Conservation (phyloP, 768 basidiomycete species). For the Amanita inopinata region DNA sequence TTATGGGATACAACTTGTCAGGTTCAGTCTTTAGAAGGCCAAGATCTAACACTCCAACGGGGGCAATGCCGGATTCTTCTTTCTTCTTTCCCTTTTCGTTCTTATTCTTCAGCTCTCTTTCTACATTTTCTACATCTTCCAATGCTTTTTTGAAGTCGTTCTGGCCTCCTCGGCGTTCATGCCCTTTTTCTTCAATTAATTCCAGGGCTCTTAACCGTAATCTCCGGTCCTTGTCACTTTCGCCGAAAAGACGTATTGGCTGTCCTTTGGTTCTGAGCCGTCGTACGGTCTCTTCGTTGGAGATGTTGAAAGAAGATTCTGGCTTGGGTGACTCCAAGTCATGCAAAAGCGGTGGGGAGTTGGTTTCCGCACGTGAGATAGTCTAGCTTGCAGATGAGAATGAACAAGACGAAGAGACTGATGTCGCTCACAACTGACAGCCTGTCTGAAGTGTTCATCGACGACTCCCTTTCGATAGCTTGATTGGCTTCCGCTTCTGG, state of each 20-base stretch:
- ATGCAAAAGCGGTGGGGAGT: constrained; percentile 21
- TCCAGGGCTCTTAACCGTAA: constrained; percentile 88
- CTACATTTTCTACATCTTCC: constrained; percentile 79
- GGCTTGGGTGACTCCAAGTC: constrained; percentile 33
- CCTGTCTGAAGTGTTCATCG: no score
- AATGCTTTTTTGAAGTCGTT: constrained; percentile 92
- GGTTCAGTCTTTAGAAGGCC: constrained; percentile 80
- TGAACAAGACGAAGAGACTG: background rate
- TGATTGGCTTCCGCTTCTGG: constrained; percentile 14
- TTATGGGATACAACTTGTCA: constrained; percentile 92
- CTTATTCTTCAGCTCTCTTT: constrained; percentile 53
- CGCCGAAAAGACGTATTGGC: constrained; percentile 90
- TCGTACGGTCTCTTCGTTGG: constrained; percentile 86
- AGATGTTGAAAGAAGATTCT: constrained; percentile 72
- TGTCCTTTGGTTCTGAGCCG: constrained; percentile 87
- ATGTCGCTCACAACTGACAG: no score
- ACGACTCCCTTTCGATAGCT: no score
- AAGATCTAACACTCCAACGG: constrained; percentile 62
- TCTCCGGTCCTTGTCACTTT: constrained; percentile 89
- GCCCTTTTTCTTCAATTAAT: constrained; percentile 85
- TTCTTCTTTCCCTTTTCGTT: constrained; percentile 54
- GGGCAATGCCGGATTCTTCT: constrained; percentile 36
- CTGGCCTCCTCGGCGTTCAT: constrained; percentile 72
- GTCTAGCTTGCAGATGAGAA: background rate
- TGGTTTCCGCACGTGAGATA: constrained; percentile 9